Conservation (phyloP, 1,139 yeast species). For the Dujonia santamariae region DNA sequence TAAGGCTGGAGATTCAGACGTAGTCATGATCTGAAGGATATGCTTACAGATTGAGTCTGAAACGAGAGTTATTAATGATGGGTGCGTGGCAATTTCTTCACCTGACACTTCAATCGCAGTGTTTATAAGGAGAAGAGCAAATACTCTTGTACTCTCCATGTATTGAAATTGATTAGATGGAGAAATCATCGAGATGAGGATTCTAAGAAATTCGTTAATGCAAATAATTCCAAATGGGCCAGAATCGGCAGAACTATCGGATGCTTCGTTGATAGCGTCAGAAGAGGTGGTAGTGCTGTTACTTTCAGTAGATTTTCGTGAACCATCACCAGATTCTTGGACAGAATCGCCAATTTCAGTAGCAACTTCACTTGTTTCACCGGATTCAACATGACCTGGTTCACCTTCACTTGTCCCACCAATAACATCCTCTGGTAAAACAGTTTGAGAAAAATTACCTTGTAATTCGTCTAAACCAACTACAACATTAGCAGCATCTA, state of each 20-base stretch:
- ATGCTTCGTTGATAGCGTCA: constrained; percentile 15
- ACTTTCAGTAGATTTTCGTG: background rate
- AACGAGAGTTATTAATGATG: constrained; percentile 62
- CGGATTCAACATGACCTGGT: background rate
- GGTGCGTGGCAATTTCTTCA: constrained; percentile 58
- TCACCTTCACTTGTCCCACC: constrained; percentile 30
- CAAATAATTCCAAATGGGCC: constrained; percentile 71
- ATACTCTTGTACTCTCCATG: constrained; percentile 81
- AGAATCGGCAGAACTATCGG: constrained; percentile 16
- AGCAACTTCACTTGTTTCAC: background rate
- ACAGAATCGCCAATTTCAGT: constrained; percentile 1
- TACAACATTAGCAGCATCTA: constrained; percentile 47
- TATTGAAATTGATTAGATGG: constrained; percentile 83
- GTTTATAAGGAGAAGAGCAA: constrained; percentile 74
- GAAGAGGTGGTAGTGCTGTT: constrained; percentile 6
- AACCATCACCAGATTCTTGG: background rate
- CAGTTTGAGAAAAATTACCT: constrained; percentile 32
- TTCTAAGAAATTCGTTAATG: constrained; percentile 66
- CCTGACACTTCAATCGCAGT: constrained; percentile 86
- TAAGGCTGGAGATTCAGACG: constrained; percentile 63
- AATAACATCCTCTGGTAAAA: constrained; percentile 39
- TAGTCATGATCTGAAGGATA: constrained; percentile 73
- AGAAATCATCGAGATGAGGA: constrained; percentile 78
- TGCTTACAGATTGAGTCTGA: constrained; percentile 83
- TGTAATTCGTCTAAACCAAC: constrained; percentile 22